Evolutionary conservation across 306 rosid species (phyloP).

Genomic region (Inga leiocalycina): DNA sequence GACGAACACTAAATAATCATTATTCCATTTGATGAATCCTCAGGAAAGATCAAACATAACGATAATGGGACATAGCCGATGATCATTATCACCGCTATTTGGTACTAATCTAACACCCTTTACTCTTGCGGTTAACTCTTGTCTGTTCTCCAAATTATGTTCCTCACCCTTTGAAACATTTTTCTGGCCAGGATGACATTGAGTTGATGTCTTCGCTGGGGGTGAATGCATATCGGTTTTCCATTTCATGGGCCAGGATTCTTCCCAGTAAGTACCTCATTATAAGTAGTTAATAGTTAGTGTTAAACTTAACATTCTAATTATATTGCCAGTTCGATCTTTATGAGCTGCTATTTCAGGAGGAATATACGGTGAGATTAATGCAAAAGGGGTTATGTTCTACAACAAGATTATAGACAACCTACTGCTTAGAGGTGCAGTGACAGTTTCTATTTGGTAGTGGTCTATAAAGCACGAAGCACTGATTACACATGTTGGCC

Average conservation of each 20-base stretch:
- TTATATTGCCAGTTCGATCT: constrained; percentile 21
- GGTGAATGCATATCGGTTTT: constrained; percentile 62
- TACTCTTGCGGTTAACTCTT: background rate
- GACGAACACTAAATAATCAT: background rate
- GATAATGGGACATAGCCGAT: constrained; percentile 69
- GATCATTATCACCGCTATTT: constrained; percentile 71
- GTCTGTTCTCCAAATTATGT: background rate
- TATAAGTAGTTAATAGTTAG: background rate
- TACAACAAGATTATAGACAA: constrained; percentile 66
- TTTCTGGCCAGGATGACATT: constrained; percentile 54
- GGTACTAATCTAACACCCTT: constrained; percentile 33
- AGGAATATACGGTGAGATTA: constrained; percentile 60
- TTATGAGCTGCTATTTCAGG: constrained; percentile 39
- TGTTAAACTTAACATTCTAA: background rate
- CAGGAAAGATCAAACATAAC: constrained; percentile 50
- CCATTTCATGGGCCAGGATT: constrained; percentile 77
- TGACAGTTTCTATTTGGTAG: background rate
- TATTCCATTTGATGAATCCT: background rate
- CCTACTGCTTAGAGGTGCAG: constrained; percentile 53
- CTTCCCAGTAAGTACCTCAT: constrained; percentile 54
- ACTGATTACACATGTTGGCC: background rate
- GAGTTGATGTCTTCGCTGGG: constrained; percentile 59
- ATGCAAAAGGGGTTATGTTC: constrained; percentile 52
- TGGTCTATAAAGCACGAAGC: background rate
- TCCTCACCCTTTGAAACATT: background rate